Evolutionary conservation across 169 alveolate species (phyloP).

Genomic region (Babesia sp.): DNA sequence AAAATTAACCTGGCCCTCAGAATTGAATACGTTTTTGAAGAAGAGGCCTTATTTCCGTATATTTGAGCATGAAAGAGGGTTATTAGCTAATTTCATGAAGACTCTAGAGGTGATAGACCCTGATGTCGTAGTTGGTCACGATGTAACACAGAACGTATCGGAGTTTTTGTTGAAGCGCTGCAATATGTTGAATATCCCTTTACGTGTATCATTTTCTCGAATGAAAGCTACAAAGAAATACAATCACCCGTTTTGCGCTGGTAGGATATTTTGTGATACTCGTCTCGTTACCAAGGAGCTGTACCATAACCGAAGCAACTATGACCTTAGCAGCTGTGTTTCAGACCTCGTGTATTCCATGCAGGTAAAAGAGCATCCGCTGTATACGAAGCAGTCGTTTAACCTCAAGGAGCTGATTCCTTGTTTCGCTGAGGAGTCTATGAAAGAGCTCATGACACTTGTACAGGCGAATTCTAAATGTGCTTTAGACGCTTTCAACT

Average conservation of each 20-base stretch:
- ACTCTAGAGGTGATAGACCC: conserved; percentile 68
- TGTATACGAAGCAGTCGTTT: conserved; percentile 47
- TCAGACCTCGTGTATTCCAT: conserved; percentile 33
- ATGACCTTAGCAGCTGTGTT: conserved; percentile 57
- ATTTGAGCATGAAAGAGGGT: conserved; percentile 65
- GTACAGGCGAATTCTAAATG: conserved; percentile 50
- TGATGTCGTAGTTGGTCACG: conserved; percentile 74
- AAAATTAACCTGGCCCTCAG: conserved; percentile 49
- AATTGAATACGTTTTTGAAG: conserved; percentile 28
- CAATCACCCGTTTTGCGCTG: conserved; percentile 48
- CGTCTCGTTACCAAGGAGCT: conserved; percentile 55
- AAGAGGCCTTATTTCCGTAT: conserved; percentile 60
- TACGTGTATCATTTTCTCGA: conserved; percentile 66
- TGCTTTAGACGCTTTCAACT: conserved; percentile 40
- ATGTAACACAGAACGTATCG: conserved; percentile 52
- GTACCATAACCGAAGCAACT: conserved; percentile 55
- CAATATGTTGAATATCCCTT: conserved; percentile 55
- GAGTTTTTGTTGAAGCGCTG: conserved; percentile 69
- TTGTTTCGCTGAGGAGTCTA: conserved; percentile 42
- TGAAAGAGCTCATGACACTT: conserved; percentile 52
- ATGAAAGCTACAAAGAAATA: conserved; percentile 34
- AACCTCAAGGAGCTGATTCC: conserved; percentile 20
- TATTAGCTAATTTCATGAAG: conserved; percentile 59
- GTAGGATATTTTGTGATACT: conserved; percentile 62
- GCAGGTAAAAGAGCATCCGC: conserved; percentile 21